These are phyloP conservation scores for Penicillium chermesinum DNA, from an alignment of 495 filamentous ascomycete genomes.

Conservation along the genomic window DNA sequence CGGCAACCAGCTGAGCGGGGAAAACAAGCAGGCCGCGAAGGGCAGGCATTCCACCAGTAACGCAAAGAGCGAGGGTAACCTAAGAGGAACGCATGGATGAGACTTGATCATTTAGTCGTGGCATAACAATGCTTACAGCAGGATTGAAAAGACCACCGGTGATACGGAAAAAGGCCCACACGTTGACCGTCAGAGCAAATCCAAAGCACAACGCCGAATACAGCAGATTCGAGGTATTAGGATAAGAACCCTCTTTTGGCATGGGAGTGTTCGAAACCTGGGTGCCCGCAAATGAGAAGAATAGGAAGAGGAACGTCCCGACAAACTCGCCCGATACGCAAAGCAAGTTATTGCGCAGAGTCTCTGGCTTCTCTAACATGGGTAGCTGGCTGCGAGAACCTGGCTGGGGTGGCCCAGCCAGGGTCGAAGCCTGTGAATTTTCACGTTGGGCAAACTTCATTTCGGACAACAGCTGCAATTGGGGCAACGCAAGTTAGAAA, in stretches of 20 bases:
- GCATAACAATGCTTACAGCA: conserved; percentile 40
- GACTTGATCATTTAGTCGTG: background rate
- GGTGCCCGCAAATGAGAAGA: conserved; percentile 75
- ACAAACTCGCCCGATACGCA: conserved; percentile 66
- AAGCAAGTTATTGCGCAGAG: conserved; percentile 47
- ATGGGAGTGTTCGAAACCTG: conserved; percentile 60
- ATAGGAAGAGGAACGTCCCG: conserved; percentile 78
- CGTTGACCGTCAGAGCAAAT: conserved; percentile 71
- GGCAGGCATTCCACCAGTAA: conserved; percentile 52
- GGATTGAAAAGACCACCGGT: conserved; percentile 81
- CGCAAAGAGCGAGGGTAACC: conserved; percentile 54
- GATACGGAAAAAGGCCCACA: conserved; percentile 81
- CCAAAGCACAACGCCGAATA: conserved; percentile 72
- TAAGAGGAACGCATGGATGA: conserved; percentile 13
- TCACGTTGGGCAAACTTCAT: conserved; percentile 8
- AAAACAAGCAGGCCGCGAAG: conserved; percentile 48
- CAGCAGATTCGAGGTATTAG: conserved; percentile 48
- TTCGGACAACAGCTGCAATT: background rate
- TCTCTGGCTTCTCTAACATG: conserved; percentile 37
- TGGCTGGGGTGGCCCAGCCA: conserved; percentile 6
- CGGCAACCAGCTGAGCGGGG: conserved; percentile 51
- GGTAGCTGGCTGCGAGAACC: conserved; percentile 27
- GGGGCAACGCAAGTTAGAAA: background rate
- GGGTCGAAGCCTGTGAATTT: conserved; percentile 8
- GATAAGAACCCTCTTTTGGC: conserved; percentile 28